Percentiles rank a stretch among this genome's conserved stretches.
Conservation (phyloP, 352 stramenopile genomes). For the Globisporangium rhizosaccharum region DNA sequence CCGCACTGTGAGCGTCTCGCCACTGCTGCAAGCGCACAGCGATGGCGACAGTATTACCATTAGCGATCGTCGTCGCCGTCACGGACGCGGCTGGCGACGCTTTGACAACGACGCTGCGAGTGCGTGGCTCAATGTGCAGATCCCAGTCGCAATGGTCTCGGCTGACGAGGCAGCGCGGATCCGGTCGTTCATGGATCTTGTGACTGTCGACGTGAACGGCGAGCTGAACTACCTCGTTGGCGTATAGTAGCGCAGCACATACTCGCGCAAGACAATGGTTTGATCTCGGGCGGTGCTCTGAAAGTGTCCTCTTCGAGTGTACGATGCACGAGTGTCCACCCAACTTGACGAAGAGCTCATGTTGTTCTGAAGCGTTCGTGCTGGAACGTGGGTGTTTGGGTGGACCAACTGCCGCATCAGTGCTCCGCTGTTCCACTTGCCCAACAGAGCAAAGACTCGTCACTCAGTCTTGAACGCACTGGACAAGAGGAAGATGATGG, state of each 20-base stretch:
- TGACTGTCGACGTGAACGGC: constrained; percentile 10
- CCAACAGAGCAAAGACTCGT: no score
- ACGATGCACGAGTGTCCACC: no score
- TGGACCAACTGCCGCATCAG: no score
- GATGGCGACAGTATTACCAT: background rate
- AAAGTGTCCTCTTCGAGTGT: no score
- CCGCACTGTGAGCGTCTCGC: constrained; percentile 2
- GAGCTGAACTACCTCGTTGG: constrained; percentile 12
- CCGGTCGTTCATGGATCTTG: constrained; percentile 11
- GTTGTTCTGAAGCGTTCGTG: no score
- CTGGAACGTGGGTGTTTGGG: no score
- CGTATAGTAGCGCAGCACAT: background rate
- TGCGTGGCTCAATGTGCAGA: constrained; percentile 8
- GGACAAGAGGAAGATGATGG: no score
- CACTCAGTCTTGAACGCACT: no score
- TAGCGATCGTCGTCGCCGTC: background rate
- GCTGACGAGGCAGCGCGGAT: constrained; percentile 5
- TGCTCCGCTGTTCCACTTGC: no score
- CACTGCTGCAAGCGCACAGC: background rate
- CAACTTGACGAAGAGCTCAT: no score
- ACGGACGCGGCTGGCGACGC: background rate
- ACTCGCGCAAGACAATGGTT: no score
- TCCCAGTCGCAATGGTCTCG: constrained; percentile 13
- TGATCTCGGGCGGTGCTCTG: no score
- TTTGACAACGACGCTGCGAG: constrained; percentile 7